Evolutionary conservation across 148 eudicot genomes (phyloP), one percentile per base, ranked within the genome.

Genomic region (Rheum nobile): DNA sequence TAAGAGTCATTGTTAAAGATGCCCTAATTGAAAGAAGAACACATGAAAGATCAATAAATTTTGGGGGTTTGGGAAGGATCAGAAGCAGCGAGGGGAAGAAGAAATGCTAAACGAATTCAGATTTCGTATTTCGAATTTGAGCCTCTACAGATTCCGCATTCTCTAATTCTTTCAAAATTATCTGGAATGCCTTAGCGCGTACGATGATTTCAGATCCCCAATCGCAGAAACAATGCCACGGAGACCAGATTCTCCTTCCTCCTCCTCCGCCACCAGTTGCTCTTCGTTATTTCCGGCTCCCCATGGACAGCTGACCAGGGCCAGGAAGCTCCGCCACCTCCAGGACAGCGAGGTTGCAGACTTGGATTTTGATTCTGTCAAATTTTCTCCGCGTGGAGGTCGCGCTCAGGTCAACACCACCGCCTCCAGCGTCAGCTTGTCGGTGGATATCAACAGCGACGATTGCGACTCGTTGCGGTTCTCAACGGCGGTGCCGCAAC

Each of bases 401-500:
- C 47, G 14, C 47, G 1, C 47, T 43, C 47, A 11, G 47, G 0
- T 43, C 13, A 9, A 43, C 13, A 13, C 47, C 14, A 13, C 47
- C 47, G 1, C 47, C 47, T 11, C 12, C 1, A 43, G 16, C 47
- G 16, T 10, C 13, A 43, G 47, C 1, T 43, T 3, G 47, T 43
- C 47, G 1, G 47, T 43, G 47, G 13, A 43, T 43, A 43, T 43
- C 13, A 59, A 2, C 4, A 8, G 17, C 19, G 52, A 46, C 75
- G 43, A 16, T 34, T 75, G 19, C 42, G 14, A 54, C 28, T 59
- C 4, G 37, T 38, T 16, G 28, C 67, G 83, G 82, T n/a, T n/a
- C n/a, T n/a, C n/a, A n/a, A n/a, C n/a, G n/a, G 87, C 83, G 2
- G 87, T 85, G 1, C 83, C 84, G 8, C 77, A 77, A 32, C 87